Evolutionary conservation across 345 rosid genomes (phyloP), one percentile per base, ranked within the genome.

Genomic region (Durio zibethinus): DNA sequence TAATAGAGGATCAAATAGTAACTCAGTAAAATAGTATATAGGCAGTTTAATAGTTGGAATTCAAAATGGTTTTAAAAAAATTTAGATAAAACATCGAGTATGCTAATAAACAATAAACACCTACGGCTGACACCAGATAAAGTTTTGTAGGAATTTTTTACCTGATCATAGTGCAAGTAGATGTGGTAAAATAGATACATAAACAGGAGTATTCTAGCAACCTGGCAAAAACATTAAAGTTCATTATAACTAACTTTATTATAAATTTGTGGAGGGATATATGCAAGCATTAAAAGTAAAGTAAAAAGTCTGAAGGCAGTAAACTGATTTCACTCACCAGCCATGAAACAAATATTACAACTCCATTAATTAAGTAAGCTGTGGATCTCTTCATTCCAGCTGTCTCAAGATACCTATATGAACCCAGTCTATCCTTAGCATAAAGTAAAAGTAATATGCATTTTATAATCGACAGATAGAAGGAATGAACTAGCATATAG

Each of bases 301-400:
- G 36, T 20, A 38, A 65, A 74, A 38, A 40, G 47, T 20, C 38
- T 7, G 10, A n/a, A 42, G 45, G 35, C 12, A 12, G 12, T 11
- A 18, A 48, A 60, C 47, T 10, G 27, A 10, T 18, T 70, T 42
- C 73, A 84, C 86, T 47, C 40, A 89, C 89, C 86, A 89, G 83
- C 92, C 92, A 89, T 50, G 90, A 66, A 7, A 89, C 75, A 71
- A 89, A 87, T 74, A 87, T 80, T 47, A 87, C 76, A 42, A 87
- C 87, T 31, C 92, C 92, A 33, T 89, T 89, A 64, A 86, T 64
- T 20, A 84, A 75, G 83, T 89, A 89, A 36, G 88, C 84, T 76
- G 53, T 89, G 36, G 92, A 86, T 72, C 80, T 84, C 83, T 89
- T 89, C 89, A 86, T 78, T 54, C 92, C 92, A 66, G 85, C 86